phyloP scores from a whole-genome alignment of 2,329 filamentous ascomycete species.

The Keithomyces neogunnii region DNA sequence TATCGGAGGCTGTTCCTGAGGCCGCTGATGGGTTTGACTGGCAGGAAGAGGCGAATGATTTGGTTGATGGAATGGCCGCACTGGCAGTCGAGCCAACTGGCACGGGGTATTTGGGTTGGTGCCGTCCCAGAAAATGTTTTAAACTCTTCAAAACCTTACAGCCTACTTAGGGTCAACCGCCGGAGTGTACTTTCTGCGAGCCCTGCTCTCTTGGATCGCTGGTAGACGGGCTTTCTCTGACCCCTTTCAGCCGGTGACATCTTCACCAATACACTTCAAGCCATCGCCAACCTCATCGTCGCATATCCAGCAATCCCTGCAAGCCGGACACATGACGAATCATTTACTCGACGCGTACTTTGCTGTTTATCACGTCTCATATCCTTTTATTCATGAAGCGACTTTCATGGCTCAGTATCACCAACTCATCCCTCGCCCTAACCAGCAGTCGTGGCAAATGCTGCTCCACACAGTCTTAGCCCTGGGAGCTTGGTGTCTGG shows the following conservation, averaged over 20 bases:
- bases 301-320: conserved; percentile 13
- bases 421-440: conserved; percentile 21
- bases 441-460: conserved; percentile 22
- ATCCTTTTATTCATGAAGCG: conserved; percentile 37
- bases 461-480: conserved; percentile 29
- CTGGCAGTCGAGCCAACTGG: conserved; percentile 26
- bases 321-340: conserved; percentile 16
- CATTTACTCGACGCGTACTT: conserved; percentile 31
- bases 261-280: not conserved
- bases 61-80: conserved; percentile 27
- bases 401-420: conserved; percentile 31
- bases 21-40: conserved; percentile 23
- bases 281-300: not conserved
- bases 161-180: conserved; percentile 16
- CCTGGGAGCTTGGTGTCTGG: conserved; percentile 26
- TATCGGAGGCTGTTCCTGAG: conserved; percentile 19
- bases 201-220: conserved; percentile 17
- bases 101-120: conserved; percentile 22
- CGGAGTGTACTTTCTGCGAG: conserved; percentile 21
- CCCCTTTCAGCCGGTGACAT: not conserved
- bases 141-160: not conserved
- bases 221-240: not conserved
- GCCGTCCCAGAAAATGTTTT: not conserved
- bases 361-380: conserved; percentile 32
- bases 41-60: conserved; percentile 22